Evolutionary conservation across 306 rosid species (phyloP), one percentile per base, ranked within the genome.

Genomic region (Quercus ilex): DNA sequence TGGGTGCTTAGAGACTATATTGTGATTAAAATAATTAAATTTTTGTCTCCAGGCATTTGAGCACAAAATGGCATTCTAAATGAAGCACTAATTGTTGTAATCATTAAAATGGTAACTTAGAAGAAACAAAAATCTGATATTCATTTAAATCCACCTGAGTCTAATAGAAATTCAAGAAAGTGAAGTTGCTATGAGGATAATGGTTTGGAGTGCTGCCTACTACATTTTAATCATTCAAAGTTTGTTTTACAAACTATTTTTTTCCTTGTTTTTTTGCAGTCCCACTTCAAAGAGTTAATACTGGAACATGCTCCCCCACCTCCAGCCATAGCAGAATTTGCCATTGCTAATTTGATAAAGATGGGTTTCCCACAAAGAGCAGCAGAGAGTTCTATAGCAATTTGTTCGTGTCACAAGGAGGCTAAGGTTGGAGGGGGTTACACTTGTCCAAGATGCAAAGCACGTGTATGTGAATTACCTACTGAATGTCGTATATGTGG

Each of bases 301-400:
- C 82, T 95, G 74, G 99, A 95, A 90, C 98, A 95, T 74, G 97
- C 97, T 46, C 98, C 98, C 17, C 99, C 99, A 62, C 97, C 99
- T 78, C 99, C 99, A 35, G 98, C 99, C 65, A 92, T 95, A 84
- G 97, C 99, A 75, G 99, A 95, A 79, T 92, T 86, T 78, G 99
- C 99, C 35, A 87, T 86, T 78, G 87, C 99, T 62, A 95, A 86
- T 85, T 87, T 92, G 87, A 92, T 95, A 74, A 95, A 95, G 91
- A 93, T 95, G 97, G 98, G 99, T 10, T 95, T 95, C 83, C 99
- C 99, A 28, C 99, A 95, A 88, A 89, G 99, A 89, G 97, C 94
- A 30, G 98, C 92, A 20, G 99, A 92, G 87, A 85, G 96, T 81
- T 90, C 97, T 79, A 86, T 95, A 25, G 98, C 97, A 56, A 95